Evolutionary conservation across 1,284 basidiomycete genomes (phyloP).

Genomic region (Pseudozyma flocculosa): DNA sequence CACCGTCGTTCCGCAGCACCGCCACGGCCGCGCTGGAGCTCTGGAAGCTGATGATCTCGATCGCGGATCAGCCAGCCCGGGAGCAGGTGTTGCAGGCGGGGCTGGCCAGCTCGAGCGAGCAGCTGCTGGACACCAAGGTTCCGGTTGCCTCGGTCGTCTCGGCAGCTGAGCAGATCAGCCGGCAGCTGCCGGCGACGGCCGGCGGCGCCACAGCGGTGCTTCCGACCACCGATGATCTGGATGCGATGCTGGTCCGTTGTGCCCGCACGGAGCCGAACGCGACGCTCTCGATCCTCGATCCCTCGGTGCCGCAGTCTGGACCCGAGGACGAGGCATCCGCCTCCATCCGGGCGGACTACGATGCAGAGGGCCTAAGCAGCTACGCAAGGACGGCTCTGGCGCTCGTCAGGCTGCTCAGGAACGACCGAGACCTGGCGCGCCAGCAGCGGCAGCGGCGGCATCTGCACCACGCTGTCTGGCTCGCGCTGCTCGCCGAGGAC

Average conservation of each 20-base stretch:
- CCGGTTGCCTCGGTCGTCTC: slow-evolving; percentile 11
- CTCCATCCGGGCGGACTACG: not conserved
- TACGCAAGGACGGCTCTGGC: not conserved
- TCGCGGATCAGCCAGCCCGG: not conserved
- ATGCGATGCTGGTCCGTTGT: slow-evolving; percentile 15
- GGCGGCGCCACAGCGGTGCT: slow-evolving; percentile 6
- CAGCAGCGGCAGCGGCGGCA: slow-evolving; percentile 65
- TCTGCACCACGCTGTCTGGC: slow-evolving; percentile 52
- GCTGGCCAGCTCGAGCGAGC: slow-evolving; percentile 9
- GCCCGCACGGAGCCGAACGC: not conserved
- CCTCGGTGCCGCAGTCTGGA: not conserved
- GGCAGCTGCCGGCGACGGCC: not conserved
- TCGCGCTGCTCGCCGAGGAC: slow-evolving; percentile 59
- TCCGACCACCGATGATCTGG: slow-evolving; percentile 12
- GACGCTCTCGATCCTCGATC: not conserved
- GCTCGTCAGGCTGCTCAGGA: not conserved
- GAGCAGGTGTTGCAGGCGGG: slow-evolving; percentile 8
- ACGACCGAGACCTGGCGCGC: slow-evolving; percentile 68
- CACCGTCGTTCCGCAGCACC: not conserved
- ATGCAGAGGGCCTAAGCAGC: not conserved
- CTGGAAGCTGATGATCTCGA: not conserved
- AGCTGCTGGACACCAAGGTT: slow-evolving; percentile 24
- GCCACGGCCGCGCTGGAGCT: not conserved
- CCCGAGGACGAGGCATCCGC: not conserved
- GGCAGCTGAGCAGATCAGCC: not conserved